Conservation (phyloP, 169 alveolate species). For the Plasmodium blacklocki region DNA sequence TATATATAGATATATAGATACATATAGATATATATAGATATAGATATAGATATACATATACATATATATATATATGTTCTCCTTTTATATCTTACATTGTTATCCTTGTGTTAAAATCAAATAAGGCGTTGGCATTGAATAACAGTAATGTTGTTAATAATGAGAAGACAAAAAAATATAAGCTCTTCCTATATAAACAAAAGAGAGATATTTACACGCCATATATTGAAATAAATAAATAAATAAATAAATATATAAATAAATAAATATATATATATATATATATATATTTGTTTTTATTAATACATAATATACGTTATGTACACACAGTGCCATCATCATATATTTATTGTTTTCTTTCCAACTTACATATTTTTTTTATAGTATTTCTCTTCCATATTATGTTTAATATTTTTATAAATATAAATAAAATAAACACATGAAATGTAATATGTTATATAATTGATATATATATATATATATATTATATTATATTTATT, state of each 20-base stretch:
- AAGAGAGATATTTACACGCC: not conserved
- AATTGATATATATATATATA: no score
- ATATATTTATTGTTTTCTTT: no score
- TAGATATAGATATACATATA: not conserved
- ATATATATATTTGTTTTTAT: not conserved
- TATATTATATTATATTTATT: no score
- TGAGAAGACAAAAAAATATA: slow-evolving; percentile 12
- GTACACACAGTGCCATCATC: no score
- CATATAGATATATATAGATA: not conserved
- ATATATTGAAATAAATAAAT: not conserved
- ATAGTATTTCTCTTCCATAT: no score
- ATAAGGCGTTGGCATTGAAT: not conserved
- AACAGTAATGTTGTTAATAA: slow-evolving; percentile 3
- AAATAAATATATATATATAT: not conserved
- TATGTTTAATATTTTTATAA: no score
- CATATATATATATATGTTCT: not conserved
- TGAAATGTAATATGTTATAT: no score
- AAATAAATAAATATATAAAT: not conserved
- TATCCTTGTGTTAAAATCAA: slow-evolving; percentile 17
- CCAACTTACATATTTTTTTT: no score
- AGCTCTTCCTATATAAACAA: not conserved
- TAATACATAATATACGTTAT: not conserved
- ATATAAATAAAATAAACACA: no score
- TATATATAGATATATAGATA: no score
- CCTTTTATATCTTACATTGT: slow-evolving; percentile 14